Evolutionary conservation across 768 basidiomycete species (phyloP).

Genomic region (Hemileccinum impolitum): DNA sequence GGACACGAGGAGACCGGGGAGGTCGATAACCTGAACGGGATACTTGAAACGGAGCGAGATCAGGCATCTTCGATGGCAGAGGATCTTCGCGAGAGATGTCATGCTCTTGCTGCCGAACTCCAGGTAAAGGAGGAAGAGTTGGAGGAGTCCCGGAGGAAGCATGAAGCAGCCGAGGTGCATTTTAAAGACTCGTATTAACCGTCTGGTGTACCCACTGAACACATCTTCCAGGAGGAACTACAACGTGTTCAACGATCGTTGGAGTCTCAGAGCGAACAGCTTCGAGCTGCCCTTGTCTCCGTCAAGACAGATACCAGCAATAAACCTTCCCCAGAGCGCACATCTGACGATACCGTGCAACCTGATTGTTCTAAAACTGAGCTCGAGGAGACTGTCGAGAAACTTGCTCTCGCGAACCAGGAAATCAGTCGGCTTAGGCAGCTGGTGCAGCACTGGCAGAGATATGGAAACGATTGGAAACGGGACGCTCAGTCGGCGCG

Average conservation of each 20-base stretch:
- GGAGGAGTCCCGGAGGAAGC: slow-evolving; percentile 13
- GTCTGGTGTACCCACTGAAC: slow-evolving; percentile 5
- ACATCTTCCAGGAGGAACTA: slow-evolving; percentile 18
- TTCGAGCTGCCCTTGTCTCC: slow-evolving; percentile 14
- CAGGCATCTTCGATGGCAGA: slow-evolving; percentile 4
- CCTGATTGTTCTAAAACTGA: not conserved
- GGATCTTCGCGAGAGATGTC: slow-evolving; percentile 12
- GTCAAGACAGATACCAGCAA: slow-evolving; percentile 2
- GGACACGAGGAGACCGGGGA: slow-evolving; percentile 18
- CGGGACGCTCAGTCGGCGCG: slow-evolving; percentile 17
- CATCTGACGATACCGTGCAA: slow-evolving; percentile 5
- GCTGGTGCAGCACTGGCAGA: slow-evolving; percentile 24
- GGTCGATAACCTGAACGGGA: slow-evolving; percentile 1
- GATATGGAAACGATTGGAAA: slow-evolving; percentile 25
- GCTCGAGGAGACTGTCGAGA: slow-evolving; percentile 6
- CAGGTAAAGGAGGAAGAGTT: slow-evolving; percentile 18
- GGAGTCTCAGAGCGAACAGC: slow-evolving; percentile 18
- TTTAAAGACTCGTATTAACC: not conserved
- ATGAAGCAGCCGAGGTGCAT: slow-evolving; percentile 20
- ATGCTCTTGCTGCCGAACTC: slow-evolving; percentile 18
- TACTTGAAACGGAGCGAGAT: slow-evolving; percentile 8
- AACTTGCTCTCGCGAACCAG: slow-evolving; percentile 12
- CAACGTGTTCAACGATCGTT: slow-evolving; percentile 12
- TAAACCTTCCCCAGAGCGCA: slow-evolving; percentile 1
- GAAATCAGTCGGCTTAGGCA: slow-evolving; percentile 19